Base-by-base conservation (phyloP, 768 basidiomycete species). In the Kwoniella sp. region DNA sequence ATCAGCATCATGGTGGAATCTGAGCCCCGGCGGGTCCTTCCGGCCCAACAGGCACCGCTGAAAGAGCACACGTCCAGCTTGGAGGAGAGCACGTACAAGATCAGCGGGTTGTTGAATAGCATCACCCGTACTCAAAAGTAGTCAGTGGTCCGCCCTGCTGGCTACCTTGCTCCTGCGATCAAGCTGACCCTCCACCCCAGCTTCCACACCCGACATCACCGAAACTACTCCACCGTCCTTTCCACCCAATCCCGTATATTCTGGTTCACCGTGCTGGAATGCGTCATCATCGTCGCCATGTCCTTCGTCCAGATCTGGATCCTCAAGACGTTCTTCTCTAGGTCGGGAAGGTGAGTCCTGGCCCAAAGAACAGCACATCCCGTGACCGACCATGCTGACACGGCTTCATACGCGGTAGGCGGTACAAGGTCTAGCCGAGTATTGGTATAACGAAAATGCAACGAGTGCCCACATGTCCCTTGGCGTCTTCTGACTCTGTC, bases 311-410 rank as follows among this genome's bases (percentile, higher is more conserved):
- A 96, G 76, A 87, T 93, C 11, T 93, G 90, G 71, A 78, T 92
- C 38, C 81, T 96, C 20, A 89, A 92, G 75, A 92, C 89, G 17
- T 96, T 93, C 83, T 96, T 96, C 77, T 90, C 88, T n/a, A 83
- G 85, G 73, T 90, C 89, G 7, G 89, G 88, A 29, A 82, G 88
- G 73, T 80, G 84, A 67, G 59, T 53, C 17, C 19, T 8, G 26
- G 12, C 19, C 15, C 25, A 7, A 44, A 14, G 27, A 14, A 29
- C 34, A 5, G 15, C 34, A n/a, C n/a, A n/a, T n/a, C 19, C 34
- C 31, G 15, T 8, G 14, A 36, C 34, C 19, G 34, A 44, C 26
- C 11, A 27, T 11, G 3, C 3, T 9, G 27, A 26, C 3, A 6
- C 12, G 17, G 2, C 29, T 22, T 25, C 22, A 22, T 41, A 28